phyloP scores from a whole-genome alignment of 2,329 filamentous ascomycete genomes.

The Fusarium longipes region DNA sequence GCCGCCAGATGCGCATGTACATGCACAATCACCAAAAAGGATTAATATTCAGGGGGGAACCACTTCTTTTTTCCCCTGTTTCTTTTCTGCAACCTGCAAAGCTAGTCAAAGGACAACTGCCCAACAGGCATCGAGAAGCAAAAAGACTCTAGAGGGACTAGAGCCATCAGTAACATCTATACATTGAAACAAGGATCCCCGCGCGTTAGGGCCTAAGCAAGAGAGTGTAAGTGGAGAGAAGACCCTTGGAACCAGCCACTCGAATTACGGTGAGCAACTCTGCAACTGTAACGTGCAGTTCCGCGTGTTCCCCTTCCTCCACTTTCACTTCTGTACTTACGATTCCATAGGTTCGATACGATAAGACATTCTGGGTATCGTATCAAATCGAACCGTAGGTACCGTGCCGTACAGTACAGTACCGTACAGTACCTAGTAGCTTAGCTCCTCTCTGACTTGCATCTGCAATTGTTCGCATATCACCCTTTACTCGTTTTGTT shows the following conservation, averaged over 20 bases:
- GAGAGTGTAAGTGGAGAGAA: background rate
- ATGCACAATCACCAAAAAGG: background rate
- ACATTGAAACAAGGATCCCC: background rate
- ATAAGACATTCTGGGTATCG: background rate
- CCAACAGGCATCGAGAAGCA: background rate
- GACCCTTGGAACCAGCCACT: slow-evolving; percentile 15
- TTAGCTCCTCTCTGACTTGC: slow-evolving; percentile 35
- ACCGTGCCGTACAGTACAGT: background rate
- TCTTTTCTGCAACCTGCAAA: background rate
- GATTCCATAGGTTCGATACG: background rate
- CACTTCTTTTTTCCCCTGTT: slow-evolving; percentile 1
- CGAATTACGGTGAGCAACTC: slow-evolving; percentile 8
- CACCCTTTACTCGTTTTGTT: slow-evolving; percentile 8
- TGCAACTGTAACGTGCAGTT: slow-evolving; percentile 4
- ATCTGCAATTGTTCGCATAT: slow-evolving; percentile 36
- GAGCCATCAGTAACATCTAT: background rate
- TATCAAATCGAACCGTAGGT: background rate
- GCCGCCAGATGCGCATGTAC: slow-evolving; percentile 24
- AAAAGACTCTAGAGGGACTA: background rate
- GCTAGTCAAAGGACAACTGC: background rate
- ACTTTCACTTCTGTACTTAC: slow-evolving; percentile 2
- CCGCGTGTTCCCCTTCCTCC: slow-evolving; percentile 5
- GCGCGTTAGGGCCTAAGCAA: background rate
- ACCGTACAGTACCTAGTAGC: background rate
- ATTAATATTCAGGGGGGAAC: slow-evolving; percentile 4